Evolutionary conservation across 768 basidiomycete genomes (phyloP), one percentile per base, ranked within the genome.

Genomic region (Auriculariales sp.): DNA sequence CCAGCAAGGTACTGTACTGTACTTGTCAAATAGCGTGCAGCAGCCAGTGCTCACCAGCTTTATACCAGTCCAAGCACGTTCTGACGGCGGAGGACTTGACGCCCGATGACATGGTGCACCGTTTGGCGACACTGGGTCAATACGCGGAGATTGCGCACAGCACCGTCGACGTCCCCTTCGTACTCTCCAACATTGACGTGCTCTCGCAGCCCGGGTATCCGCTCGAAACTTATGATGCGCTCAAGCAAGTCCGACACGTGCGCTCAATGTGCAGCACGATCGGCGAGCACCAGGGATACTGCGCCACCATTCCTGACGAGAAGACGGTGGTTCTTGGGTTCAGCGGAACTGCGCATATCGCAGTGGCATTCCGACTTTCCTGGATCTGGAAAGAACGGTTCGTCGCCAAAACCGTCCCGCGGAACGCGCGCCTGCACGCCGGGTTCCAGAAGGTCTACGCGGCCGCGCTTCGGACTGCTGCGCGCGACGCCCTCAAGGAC

Each of bases 401-500:
- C 71, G 66, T 15, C n/a, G n/a, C 28, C 7, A 17, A 29, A n/a
- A 15, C 31, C 39, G 12, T 44, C 22, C 39, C 39, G 30, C 12
- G 28, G 19, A 19, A 17, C 17, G 44, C 19, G 30, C 49, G 52
- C 3, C 72, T 78, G 19, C 78, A 80, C 56, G 61, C 68, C 11
- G 77, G 78, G 2, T 78, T 79, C 56, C 78, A 73, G 72, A 56
- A 60, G 15, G 53, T 79, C 47, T 78, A 75, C 55, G 58, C 61
- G 47, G 75, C 74, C 10, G n/a, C n/a, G n/a, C 62, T 75, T 3
- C 61, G 61, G 53, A 17, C 49, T 0, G 49, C 54, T 15, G 62
- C 68, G 0, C 54, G 72, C 6, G 59, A 65, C 17, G 67, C 62
- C 4, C 58, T 79, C 19, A 57, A 58, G 22, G 62, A 64, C 51